Conservation (phyloP, 805 yeast genomes). For the Candida broadrunensis region DNA sequence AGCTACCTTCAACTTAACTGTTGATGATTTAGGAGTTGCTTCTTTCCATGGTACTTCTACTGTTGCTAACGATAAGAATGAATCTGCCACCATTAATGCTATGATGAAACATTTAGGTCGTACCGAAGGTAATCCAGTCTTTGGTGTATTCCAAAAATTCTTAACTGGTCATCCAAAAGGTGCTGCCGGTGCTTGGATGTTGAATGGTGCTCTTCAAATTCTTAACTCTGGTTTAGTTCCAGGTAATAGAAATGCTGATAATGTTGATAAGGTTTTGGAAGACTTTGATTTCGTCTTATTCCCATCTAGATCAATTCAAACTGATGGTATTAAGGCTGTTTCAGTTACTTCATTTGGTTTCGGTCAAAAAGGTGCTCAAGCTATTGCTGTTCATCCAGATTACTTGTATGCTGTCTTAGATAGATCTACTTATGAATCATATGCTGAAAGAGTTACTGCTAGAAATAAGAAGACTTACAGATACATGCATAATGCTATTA, state of each 20-base stretch:
- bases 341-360: slow-evolving; percentile 97
- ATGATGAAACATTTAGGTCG: slow-evolving; percentile 97
- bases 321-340: slow-evolving; percentile 97
- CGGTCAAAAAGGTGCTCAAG: slow-evolving; percentile 99
- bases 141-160: slow-evolving; percentile 98
- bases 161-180: slow-evolving; percentile 99
- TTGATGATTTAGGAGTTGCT: slow-evolving; percentile 94
- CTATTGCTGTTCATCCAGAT: slow-evolving; percentile 87
- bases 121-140: slow-evolving; percentile 94
- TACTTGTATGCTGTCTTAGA: slow-evolving; percentile 84
- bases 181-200: slow-evolving; percentile 99
- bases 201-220: slow-evolving; percentile 96
- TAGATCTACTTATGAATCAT: slow-evolving; percentile 65
- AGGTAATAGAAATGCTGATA: slow-evolving; percentile 98
- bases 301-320: slow-evolving; percentile 90
- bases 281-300: slow-evolving; percentile 84
- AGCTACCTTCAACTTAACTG: slow-evolving; percentile 87
- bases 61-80: slow-evolving; percentile 98
- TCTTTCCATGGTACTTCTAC: slow-evolving; percentile 99
- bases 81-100: slow-evolving; percentile 81
- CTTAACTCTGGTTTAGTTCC: slow-evolving; percentile 92
- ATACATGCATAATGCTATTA: slow-evolving; percentile 93
- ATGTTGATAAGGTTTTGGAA: slow-evolving; percentile 80
- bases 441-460: slow-evolving; percentile 64
- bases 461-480: slow-evolving; percentile 91